Conservation (phyloP, 2,329 filamentous ascomycete genomes). For the Capronia americana region DNA sequence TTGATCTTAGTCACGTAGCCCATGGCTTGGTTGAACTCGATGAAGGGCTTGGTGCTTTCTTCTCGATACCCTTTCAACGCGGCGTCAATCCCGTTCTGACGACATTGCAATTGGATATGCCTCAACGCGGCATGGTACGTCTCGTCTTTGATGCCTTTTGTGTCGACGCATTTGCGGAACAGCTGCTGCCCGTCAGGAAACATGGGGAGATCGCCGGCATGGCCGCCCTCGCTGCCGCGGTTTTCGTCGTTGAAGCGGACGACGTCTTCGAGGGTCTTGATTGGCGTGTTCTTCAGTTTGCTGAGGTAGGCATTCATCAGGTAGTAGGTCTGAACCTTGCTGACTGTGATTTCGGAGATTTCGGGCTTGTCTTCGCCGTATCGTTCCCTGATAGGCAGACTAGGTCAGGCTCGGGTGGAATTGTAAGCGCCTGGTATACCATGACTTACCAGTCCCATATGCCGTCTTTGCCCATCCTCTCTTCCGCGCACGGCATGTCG, state of each 20-base stretch:
- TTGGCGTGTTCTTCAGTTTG: constrained; percentile 34
- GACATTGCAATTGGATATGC: constrained; percentile 41
- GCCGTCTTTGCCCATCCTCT: constrained; percentile 41
- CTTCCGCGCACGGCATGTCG: constrained; percentile 43
- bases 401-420: not conserved
- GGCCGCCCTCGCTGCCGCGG: constrained; percentile 37
- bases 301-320: constrained; percentile 35
- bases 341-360: constrained; percentile 34
- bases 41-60: not conserved
- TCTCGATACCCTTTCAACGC: constrained; percentile 33
- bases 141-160: constrained; percentile 37
- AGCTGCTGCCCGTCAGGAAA: constrained; percentile 42
- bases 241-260: constrained; percentile 37
- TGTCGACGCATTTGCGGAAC: constrained; percentile 28
- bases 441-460: constrained; percentile 42
- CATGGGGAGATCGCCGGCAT: constrained; percentile 39
- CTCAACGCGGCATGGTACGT: constrained; percentile 41
- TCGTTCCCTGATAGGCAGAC: constrained; percentile 24
- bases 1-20: not conserved
- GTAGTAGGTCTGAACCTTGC: constrained; percentile 38
- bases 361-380: constrained; percentile 32
- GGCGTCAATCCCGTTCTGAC: constrained; percentile 43
- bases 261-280: constrained; percentile 37
- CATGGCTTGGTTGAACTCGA: not conserved
- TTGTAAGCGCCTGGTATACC: not conserved